These are phyloP conservation scores for Ustilago loliicola DNA, from an alignment of 1,284 basidiomycete species.

Conservation along the genomic window DNA sequence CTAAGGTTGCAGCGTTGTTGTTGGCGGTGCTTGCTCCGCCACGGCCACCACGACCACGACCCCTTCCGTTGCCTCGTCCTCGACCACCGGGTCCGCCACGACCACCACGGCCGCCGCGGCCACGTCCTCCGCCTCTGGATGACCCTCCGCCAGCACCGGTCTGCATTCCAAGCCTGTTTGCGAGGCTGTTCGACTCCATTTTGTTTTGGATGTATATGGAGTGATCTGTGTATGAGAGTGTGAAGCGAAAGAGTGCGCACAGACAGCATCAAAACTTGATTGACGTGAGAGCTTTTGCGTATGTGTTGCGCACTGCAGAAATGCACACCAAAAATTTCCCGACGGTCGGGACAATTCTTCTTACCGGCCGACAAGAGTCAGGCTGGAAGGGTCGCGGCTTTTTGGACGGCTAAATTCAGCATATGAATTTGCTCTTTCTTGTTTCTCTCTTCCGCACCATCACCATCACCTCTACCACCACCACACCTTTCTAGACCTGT, in stretches of 20 bases:
- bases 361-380: conserved; percentile 53
- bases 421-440: neutral
- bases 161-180: conserved; percentile 32
- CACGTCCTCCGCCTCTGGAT: conserved; percentile 15
- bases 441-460: conserved; percentile 5
- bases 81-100: conserved; percentile 23
- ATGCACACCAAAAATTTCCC: neutral
- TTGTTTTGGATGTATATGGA: neutral
- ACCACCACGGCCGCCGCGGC: conserved; percentile 25
- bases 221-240: neutral
- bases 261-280: conserved; percentile 11
- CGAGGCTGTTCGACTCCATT: conserved; percentile 37
- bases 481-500: neutral
- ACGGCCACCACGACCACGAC: conserved; percentile 28
- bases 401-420: conserved; percentile 16
- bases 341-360: conserved; percentile 30
- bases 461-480: neutral
- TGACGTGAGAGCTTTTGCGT: conserved; percentile 2
- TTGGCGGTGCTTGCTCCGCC: conserved; percentile 51
- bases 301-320: neutral
- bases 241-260: conserved; percentile 7
- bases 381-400: conserved; percentile 12
- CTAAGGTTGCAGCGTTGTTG: neutral
- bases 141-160: conserved; percentile 5
- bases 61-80: conserved; percentile 28